A percentile compares a stretch with the other conserved stretches of the same genome.
phyloP scores from a whole-genome alignment of 331 rosid genomes.

The Quercus lobata region DNA sequence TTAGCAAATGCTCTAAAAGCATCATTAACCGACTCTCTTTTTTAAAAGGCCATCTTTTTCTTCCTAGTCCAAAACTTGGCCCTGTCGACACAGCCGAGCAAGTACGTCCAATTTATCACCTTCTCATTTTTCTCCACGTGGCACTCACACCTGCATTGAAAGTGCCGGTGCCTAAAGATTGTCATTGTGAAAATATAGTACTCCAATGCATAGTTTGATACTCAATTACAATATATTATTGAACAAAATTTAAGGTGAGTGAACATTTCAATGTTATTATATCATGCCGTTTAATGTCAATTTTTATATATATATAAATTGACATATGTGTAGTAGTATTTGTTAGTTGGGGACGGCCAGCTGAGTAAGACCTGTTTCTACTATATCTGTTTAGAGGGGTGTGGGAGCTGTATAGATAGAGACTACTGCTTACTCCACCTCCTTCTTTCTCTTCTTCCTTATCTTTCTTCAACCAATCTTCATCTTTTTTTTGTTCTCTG shows the following conservation, averaged over 20 bases:
- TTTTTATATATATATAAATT: neutral
- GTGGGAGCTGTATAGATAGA: conserved; percentile 68
- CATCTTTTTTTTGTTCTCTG: conserved; percentile 10
- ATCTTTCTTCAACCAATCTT: conserved; percentile 22
- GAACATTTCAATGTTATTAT: neutral
- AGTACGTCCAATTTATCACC: conserved; percentile 41
- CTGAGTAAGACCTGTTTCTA: conserved; percentile 27
- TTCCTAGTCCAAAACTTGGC: conserved; percentile 53
- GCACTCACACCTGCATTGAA: conserved; percentile 26
- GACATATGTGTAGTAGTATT: conserved; percentile 25
- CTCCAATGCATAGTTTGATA: neutral
- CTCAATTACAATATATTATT: too few relatives aligned
- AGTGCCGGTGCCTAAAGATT: conserved; percentile 42
- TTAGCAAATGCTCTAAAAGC: too few relatives aligned
- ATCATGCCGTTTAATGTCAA: conserved; percentile 21
- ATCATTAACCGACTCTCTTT: too few relatives aligned
- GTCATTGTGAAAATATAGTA: conserved; percentile 8
- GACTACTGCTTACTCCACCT: conserved; percentile 44
- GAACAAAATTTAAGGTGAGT: neutral
- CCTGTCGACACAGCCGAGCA: conserved; percentile 66
- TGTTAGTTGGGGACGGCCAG: conserved; percentile 44
- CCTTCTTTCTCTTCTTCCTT: conserved; percentile 25
- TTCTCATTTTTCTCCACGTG: conserved; percentile 65
- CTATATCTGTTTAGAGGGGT: conserved; percentile 34
- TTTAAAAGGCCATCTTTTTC: conserved; percentile 17